Evolutionary conservation across 2,329 filamentous ascomycete genomes (phyloP).

Genomic region (Zymoseptoria tritici): DNA sequence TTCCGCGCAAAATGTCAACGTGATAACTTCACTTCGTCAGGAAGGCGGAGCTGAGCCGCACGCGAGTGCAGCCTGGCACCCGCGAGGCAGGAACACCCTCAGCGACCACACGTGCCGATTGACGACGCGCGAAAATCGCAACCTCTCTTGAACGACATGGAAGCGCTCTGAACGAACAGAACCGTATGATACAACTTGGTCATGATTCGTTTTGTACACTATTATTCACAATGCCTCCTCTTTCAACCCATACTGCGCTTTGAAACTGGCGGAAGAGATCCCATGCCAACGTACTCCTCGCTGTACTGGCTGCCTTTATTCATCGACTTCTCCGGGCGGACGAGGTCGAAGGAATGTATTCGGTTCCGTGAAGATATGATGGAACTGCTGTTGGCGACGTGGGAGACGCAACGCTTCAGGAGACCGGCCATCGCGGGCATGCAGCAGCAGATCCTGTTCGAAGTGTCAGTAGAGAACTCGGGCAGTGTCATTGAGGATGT

Average conservation of each 20-base stretch:
- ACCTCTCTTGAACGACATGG: not conserved
- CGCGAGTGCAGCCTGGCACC: too few species aligned
- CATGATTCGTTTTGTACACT: not conserved
- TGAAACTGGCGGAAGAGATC: not conserved
- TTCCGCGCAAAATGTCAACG: too few species aligned
- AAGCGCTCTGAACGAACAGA: not conserved
- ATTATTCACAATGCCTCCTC: not conserved
- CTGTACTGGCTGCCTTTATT: not conserved
- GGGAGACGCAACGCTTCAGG: not conserved
- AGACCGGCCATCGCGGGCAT: slow-evolving; percentile 6
- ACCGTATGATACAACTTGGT: not conserved
- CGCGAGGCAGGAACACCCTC: too few species aligned
- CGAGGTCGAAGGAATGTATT: not conserved
- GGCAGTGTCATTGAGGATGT: not conserved
- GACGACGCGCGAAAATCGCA: too few species aligned
- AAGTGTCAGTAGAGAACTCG: not conserved
- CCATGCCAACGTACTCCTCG: not conserved
- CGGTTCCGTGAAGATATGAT: not conserved
- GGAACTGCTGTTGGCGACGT: not conserved
- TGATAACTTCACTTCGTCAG: too few species aligned
- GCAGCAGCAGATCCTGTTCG: slow-evolving; percentile 1
- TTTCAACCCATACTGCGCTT: not conserved
- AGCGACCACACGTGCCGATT: too few species aligned
- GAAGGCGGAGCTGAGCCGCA: too few species aligned
- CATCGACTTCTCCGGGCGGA: not conserved